Evolutionary conservation across 2,329 filamentous ascomycete genomes (phyloP).

Genomic region (Botrytis medusae): DNA sequence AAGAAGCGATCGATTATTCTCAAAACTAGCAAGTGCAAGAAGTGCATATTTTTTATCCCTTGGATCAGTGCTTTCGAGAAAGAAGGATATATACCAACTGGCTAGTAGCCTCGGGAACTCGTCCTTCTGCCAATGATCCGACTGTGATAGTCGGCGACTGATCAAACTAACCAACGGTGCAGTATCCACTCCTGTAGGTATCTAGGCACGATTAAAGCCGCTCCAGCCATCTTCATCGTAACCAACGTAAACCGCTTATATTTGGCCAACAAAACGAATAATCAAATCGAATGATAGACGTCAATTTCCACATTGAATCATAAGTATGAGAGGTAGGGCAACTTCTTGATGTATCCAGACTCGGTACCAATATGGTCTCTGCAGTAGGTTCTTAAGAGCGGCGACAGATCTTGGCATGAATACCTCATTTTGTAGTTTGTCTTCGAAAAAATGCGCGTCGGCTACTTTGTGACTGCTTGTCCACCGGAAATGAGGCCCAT

Average conservation of each 20-base stretch:
- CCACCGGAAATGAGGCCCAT: neutral
- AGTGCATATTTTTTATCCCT: neutral
- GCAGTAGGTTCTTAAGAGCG: neutral
- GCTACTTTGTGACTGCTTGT: neutral
- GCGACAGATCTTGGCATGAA: neutral
- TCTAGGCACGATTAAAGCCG: neutral
- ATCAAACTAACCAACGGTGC: too few relatives aligned
- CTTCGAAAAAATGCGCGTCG: neutral
- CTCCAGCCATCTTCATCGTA: too few relatives aligned
- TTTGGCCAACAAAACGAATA: too few relatives aligned
- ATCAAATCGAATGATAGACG: neutral
- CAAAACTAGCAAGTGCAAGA: neutral
- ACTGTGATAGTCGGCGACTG: accelerated
- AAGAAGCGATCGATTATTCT: neutral
- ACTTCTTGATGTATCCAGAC: neutral
- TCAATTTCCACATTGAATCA: neutral
- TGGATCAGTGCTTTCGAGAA: neutral
- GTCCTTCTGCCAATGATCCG: accelerated
- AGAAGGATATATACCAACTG: accelerated
- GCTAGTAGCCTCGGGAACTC: accelerated
- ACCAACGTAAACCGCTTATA: too few relatives aligned
- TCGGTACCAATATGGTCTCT: neutral
- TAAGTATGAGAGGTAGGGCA: neutral
- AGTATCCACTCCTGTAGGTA: accelerated
- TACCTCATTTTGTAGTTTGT: neutral